Evolutionary conservation across 768 basidiomycete genomes (phyloP), one percentile per base, ranked within the genome.

Genomic region (Mycena pura): DNA sequence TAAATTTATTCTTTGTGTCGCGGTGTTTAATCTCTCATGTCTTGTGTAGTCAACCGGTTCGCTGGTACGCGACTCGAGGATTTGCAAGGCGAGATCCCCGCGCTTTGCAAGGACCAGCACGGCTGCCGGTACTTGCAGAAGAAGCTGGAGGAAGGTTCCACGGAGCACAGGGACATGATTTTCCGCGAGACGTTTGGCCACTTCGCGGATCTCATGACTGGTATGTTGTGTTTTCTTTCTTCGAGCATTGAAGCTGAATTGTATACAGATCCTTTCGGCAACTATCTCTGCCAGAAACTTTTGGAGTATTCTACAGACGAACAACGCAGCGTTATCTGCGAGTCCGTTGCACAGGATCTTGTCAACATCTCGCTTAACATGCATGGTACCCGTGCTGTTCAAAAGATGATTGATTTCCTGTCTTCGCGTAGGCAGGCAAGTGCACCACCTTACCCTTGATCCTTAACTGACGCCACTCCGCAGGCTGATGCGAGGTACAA

Each of bases 341-440:
- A 99, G 74, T 95, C 94, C 24, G 96, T 99, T 48, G 94, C 96
- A 31, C 92, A 95, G 71, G 97, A 99, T 69, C 85, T 99, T 48
- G 97, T 99, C 70, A 95, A 91, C 73, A 99, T 99, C 71, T 97
- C 95, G 31, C 82, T 99, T 64, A 99, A 99, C 78, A 99, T 99
- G 97, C 97, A 99, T 76, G 97, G 97, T 29, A 99, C 97, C 29
- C 89, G 97, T 62, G 97, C 97, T 25, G 97, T 99, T 59, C 97
- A 99, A 81, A 99, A 99, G 82, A 99, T 99, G 96, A 97, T 99
- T 64, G 97, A 99, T 76, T 99, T 97, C 82, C 79, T 99, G 72
- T 96, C 96, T 21, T 95, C 93, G 53, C 89, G 93, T 69, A 82
- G 97, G 72, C 94, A 95, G 91, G 93, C 82, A 80, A 85, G 89